These are phyloP conservation scores for Gaertneriomyces sp. DNA, from an alignment of 192 early-diverging fungal species.

Conservation along the genomic window DNA sequence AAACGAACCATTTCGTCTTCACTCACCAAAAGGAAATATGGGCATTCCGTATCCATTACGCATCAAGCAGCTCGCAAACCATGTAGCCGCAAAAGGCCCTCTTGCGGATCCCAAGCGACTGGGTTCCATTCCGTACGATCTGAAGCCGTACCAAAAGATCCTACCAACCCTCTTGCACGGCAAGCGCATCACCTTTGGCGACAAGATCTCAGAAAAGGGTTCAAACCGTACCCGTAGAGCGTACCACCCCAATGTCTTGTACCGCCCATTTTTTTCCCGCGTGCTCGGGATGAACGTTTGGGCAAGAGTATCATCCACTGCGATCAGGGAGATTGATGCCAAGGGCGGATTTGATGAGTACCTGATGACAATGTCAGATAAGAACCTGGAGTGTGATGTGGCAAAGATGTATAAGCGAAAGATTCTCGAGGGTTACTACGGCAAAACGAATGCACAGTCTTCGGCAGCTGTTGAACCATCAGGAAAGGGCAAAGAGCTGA, in stretches of 20 bases:
- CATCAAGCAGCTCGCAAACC: slow-evolving; percentile 25
- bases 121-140: slow-evolving; percentile 34
- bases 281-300: slow-evolving; percentile 50
- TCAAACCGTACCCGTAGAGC: slow-evolving; percentile 36
- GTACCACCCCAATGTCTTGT: slow-evolving; percentile 49
- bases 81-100: slow-evolving; percentile 22
- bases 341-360: slow-evolving; percentile 55
- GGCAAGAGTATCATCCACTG: slow-evolving; percentile 36
- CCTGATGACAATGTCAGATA: slow-evolving; percentile 28
- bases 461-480: not conserved
- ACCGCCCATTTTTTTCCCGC: slow-evolving; percentile 43
- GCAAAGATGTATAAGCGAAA: slow-evolving; percentile 31
- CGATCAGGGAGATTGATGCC: slow-evolving; percentile 41
- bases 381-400: slow-evolving; percentile 27
- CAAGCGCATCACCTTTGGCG: slow-evolving; percentile 49
- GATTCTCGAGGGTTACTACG: slow-evolving; percentile 13
- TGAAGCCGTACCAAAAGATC: slow-evolving; percentile 26
- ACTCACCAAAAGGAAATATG: slow-evolving; percentile 1
- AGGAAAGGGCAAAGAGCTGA: slow-evolving; percentile 3
- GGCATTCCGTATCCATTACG: slow-evolving; percentile 7
- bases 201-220: slow-evolving; percentile 39
- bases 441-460: not conserved
- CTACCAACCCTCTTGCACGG: slow-evolving; percentile 54
- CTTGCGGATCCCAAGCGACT: slow-evolving; percentile 37
- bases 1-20: not conserved